phyloP scores from a whole-genome alignment of 371 early-diverging fungal genomes.

The Catenaria anguillulae region DNA sequence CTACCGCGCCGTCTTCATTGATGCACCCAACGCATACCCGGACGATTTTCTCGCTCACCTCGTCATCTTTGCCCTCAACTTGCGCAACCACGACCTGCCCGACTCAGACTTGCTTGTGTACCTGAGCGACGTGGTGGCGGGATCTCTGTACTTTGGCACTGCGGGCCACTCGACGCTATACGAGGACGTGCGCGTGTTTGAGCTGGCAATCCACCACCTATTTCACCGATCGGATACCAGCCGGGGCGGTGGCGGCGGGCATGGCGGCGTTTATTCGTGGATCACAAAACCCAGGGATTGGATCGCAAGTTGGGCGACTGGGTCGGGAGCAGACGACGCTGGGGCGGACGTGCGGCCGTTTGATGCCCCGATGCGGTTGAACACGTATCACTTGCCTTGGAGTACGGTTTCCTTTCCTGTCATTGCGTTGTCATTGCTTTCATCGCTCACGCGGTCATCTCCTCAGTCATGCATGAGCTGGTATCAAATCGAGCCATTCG shows the following conservation, averaged over 20 bases:
- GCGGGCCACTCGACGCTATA: constrained; percentile 84
- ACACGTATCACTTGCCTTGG: constrained; percentile 5
- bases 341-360: not conserved
- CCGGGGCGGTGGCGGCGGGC: no score
- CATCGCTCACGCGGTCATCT: not conserved
- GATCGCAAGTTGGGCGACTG: no score
- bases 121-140: constrained; percentile 67
- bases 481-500: no score
- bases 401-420: not conserved
- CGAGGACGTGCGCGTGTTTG: constrained; percentile 71
- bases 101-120: constrained; percentile 73
- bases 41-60: constrained; percentile 74
- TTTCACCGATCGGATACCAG: not conserved
- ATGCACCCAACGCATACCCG: constrained; percentile 47
- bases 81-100: constrained; percentile 64
- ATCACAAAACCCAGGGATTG: no score
- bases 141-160: constrained; percentile 62
- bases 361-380: not conserved
- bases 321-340: no score
- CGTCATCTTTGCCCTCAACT: constrained; percentile 59
- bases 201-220: constrained; percentile 15
- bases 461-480: no score
- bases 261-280: no score
- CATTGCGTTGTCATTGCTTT: no score
- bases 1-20: constrained; percentile 73